Conservation (phyloP, 352 stramenopile species). For the Phytophthora cryptogea region DNA sequence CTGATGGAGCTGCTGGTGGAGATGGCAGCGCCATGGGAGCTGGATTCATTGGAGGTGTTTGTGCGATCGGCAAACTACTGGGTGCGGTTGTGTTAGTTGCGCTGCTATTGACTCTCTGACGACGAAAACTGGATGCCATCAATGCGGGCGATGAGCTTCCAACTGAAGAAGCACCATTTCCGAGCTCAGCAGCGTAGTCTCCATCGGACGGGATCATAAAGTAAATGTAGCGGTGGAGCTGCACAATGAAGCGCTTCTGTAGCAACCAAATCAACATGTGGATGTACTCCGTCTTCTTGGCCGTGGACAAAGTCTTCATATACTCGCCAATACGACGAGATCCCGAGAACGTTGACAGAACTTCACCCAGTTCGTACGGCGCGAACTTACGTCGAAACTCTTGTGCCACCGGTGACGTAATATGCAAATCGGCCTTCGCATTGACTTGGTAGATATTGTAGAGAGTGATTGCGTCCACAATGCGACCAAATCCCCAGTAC, state of each 20-base stretch:
- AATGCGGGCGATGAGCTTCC: conserved; percentile 40
- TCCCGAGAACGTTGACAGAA: conserved; percentile 75
- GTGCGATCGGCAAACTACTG: conserved; percentile 33
- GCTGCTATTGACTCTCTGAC: conserved; percentile 33
- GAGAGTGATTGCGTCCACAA: conserved; percentile 85
- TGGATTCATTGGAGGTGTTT: conserved; percentile 36
- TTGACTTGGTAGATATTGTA: conserved; percentile 89
- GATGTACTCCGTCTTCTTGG: conserved; percentile 86
- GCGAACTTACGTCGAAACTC: conserved; percentile 81
- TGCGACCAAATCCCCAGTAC: conserved; percentile 80
- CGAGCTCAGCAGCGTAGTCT: conserved; percentile 43
- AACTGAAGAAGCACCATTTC: conserved; percentile 20
- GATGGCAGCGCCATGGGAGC: conserved; percentile 23
- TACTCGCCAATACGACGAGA: conserved; percentile 75
- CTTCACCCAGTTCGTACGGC: conserved; percentile 69
- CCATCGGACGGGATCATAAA: conserved; percentile 84
- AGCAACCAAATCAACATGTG: conserved; percentile 89
- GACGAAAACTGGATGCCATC: conserved; percentile 33
- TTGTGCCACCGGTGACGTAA: conserved; percentile 53
- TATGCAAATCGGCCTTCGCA: conserved; percentile 53
- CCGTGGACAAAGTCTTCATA: conserved; percentile 68
- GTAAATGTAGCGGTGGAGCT: conserved; percentile 87
- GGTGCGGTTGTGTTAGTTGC: conserved; percentile 27
- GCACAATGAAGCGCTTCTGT: conserved; percentile 82
- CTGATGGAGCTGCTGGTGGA: conserved; percentile 17